phyloP scores from a whole-genome alignment of 257 asterid genomes.

The Scutellaria baicalensis region DNA sequence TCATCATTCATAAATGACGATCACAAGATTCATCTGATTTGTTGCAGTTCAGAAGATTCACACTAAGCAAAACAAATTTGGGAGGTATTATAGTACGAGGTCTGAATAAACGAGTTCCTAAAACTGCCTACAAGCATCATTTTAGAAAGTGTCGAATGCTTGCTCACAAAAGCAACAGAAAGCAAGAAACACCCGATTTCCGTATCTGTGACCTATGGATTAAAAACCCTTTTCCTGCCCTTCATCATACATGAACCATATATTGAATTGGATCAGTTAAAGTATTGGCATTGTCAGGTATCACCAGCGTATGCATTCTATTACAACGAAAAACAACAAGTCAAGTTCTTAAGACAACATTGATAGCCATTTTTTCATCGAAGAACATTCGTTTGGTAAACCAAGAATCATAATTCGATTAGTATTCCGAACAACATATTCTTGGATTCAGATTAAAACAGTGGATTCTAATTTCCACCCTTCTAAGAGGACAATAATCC shows the following conservation, averaged over 20 bases:
- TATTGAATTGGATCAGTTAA: no score
- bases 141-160: neutral
- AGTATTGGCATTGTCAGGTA: no score
- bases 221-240: no score
- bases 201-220: no score
- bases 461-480: neutral
- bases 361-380: neutral
- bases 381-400: neutral
- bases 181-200: neutral
- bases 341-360: neutral
- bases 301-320: no score
- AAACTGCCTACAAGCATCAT: neutral
- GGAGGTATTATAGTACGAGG: neutral
- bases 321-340: neutral
- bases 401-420: neutral
- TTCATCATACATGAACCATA: no score
- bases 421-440: neutral
- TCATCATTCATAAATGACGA: neutral
- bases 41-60: neutral
- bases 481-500: conserved; percentile 6
- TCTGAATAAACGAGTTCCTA: neutral
- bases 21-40: neutral
- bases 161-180: neutral
- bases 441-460: no score
- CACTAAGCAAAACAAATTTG: neutral